phyloP scores from a whole-genome alignment of 2,329 filamentous ascomycete genomes.

The Arthrobotrys musiformis region DNA sequence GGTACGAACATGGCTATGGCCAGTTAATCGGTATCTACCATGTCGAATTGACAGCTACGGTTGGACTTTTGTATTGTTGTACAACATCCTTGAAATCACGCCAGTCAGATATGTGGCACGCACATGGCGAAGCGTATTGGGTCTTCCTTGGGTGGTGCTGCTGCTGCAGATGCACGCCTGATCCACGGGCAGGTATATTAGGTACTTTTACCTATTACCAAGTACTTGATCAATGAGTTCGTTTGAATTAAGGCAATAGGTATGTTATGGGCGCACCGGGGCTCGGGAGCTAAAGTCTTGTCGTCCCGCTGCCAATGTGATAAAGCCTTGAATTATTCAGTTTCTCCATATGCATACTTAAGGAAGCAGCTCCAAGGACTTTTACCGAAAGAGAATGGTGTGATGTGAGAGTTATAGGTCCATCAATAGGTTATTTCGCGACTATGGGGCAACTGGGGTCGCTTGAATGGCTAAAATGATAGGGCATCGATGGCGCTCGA shows the following conservation, averaged over 20 bases:
- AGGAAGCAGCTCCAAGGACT: no score
- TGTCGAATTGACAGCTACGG: neutral
- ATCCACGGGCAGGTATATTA: neutral
- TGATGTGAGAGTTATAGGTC: conserved; percentile 18
- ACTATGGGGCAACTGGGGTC: conserved; percentile 15
- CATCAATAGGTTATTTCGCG: conserved; percentile 31
- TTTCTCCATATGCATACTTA: no score
- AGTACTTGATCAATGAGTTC: neutral
- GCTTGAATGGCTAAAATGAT: conserved; percentile 28
- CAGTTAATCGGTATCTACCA: neutral
- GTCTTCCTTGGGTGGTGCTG: neutral
- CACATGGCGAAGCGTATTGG: neutral
- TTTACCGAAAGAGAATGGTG: conserved; percentile 11
- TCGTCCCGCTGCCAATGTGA: neutral
- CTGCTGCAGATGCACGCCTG: neutral
- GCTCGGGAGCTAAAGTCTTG: conserved; percentile 16
- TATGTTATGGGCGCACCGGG: neutral
- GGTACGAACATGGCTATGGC: neutral
- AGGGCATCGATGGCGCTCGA: conserved; percentile 10
- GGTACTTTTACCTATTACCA: no score
- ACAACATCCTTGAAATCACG: neutral
- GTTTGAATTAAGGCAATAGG: neutral
- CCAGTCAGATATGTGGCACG: neutral
- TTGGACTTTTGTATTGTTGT: neutral
- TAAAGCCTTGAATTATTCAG: neutral